These are phyloP conservation scores for Fagus sylvatica DNA, from an alignment of 306 rosid species.

Conservation along the genomic window DNA sequence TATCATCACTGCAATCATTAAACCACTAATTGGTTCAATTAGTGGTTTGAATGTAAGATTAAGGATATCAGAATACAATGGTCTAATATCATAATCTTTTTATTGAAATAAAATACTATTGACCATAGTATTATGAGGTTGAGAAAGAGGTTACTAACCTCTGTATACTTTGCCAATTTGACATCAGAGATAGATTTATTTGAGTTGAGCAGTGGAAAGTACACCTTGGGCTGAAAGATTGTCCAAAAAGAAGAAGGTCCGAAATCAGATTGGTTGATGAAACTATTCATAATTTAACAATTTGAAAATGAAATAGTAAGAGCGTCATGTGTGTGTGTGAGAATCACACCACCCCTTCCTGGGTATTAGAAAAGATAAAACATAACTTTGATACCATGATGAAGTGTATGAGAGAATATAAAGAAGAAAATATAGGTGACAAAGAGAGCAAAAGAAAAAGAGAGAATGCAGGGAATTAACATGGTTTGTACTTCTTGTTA, in stretches of 20 bases:
- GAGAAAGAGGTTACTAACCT: slow-evolving; percentile 48
- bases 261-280: slow-evolving; percentile 2
- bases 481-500: too few species aligned
- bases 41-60: slow-evolving; percentile 47
- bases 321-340: too few species aligned
- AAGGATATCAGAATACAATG: slow-evolving; percentile 28
- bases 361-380: too few species aligned
- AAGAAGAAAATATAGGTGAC: too few species aligned
- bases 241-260: slow-evolving; percentile 7
- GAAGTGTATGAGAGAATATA: too few species aligned
- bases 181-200: slow-evolving; percentile 51
- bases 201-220: slow-evolving; percentile 65
- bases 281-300: too few species aligned
- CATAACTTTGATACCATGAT: too few species aligned
- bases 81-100: slow-evolving; percentile 6
- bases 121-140: neutral
- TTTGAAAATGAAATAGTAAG: too few species aligned
- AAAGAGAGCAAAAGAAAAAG: too few species aligned
- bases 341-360: too few species aligned
- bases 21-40: slow-evolving; percentile 84
- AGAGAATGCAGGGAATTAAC: too few species aligned
- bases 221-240: slow-evolving; percentile 54
- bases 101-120: neutral
- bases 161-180: slow-evolving; percentile 72
- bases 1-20: slow-evolving; percentile 84